These are phyloP conservation scores for Monosporascus sp. DNA, from an alignment of 2,329 filamentous ascomycete species.

Conservation along the genomic window DNA sequence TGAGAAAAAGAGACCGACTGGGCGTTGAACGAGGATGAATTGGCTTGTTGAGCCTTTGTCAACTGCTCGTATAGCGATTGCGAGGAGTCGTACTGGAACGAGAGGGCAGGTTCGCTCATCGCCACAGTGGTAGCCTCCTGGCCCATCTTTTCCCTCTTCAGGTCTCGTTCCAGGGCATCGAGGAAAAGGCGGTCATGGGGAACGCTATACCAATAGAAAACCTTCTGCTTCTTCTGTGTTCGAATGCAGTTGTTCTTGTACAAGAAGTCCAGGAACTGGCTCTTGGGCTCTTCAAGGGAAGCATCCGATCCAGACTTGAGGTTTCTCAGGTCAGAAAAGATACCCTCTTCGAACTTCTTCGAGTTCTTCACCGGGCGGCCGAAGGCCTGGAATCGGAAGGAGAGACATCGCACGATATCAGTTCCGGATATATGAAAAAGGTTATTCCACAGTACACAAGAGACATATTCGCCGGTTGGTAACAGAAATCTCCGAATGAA, in stretches of 20 bases:
- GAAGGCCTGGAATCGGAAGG: slow-evolving; percentile 97
- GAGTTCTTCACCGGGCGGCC: slow-evolving; percentile 98
- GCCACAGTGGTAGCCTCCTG: slow-evolving; percentile 94
- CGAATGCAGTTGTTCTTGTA: slow-evolving; percentile 99
- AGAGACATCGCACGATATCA: slow-evolving; percentile 96
- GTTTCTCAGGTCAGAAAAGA: slow-evolving; percentile 97
- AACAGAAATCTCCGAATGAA: slow-evolving; percentile 94
- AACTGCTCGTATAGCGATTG: slow-evolving; percentile 99
- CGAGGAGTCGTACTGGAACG: slow-evolving; percentile 98
- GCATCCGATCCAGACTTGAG: slow-evolving; percentile 97
- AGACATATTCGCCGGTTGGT: slow-evolving; percentile 97
- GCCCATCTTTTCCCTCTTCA: slow-evolving; percentile 99
- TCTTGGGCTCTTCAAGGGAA: slow-evolving; percentile 97
- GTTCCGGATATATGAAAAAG: slow-evolving; percentile 99
- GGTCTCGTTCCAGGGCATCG: slow-evolving; percentile 90
- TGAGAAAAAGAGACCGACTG: slow-evolving; percentile 65
- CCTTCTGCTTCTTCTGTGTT: slow-evolving; percentile 99
- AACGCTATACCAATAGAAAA: slow-evolving; percentile 99
- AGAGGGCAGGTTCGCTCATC: slow-evolving; percentile 93
- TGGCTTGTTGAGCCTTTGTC: slow-evolving; percentile 98
- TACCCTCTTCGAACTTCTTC: slow-evolving; percentile 99
- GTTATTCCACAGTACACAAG: slow-evolving; percentile 98
- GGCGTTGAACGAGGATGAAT: slow-evolving; percentile 91
- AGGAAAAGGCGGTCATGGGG: slow-evolving; percentile 96
- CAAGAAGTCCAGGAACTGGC: slow-evolving; percentile 93